phyloP scores from a whole-genome alignment of 768 basidiomycete genomes.

The Kwoniella sp. region DNA sequence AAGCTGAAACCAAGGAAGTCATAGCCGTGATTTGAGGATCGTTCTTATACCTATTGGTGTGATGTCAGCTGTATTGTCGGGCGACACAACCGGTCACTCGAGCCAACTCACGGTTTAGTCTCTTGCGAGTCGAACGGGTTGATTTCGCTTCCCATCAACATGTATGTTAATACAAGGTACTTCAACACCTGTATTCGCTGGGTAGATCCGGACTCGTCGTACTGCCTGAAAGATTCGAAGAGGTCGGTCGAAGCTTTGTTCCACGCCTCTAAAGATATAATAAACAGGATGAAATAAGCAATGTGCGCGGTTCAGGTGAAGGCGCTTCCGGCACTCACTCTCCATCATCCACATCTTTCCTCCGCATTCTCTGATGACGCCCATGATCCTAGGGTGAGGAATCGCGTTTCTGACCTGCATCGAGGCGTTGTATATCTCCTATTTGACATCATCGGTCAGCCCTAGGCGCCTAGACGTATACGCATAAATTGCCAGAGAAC shows the following conservation, averaged over 20 bases:
- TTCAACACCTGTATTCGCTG: constrained; percentile 98
- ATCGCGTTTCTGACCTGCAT: constrained; percentile 92
- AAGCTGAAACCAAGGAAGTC: constrained; percentile 95
- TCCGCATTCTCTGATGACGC: constrained; percentile 97
- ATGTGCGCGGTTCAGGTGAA: no score
- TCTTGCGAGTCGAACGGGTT: constrained; percentile 99
- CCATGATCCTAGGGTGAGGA: constrained; percentile 97
- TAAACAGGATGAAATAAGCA: neutral
- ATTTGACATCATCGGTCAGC: neutral
- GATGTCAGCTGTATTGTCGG: neutral
- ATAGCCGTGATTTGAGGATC: constrained; percentile 97
- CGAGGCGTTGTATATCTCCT: constrained; percentile 98
- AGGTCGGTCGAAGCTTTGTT: constrained; percentile 95
- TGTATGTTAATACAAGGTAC: constrained; percentile 95
- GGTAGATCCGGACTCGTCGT: constrained; percentile 95
- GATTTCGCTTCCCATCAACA: constrained; percentile 97
- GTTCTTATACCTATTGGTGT: constrained; percentile 73
- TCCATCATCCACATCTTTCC: constrained; percentile 99
- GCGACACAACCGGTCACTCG: neutral
- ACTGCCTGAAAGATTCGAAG: constrained; percentile 97
- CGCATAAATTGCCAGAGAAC: no score
- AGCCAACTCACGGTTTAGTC: constrained; percentile 80
- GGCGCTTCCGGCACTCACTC: no score
- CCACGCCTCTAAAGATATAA: constrained; percentile 75
- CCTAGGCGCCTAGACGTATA: no score